phyloP scores from a whole-genome alignment of 1,139 yeast species.

The Suhomyces maxii region DNA sequence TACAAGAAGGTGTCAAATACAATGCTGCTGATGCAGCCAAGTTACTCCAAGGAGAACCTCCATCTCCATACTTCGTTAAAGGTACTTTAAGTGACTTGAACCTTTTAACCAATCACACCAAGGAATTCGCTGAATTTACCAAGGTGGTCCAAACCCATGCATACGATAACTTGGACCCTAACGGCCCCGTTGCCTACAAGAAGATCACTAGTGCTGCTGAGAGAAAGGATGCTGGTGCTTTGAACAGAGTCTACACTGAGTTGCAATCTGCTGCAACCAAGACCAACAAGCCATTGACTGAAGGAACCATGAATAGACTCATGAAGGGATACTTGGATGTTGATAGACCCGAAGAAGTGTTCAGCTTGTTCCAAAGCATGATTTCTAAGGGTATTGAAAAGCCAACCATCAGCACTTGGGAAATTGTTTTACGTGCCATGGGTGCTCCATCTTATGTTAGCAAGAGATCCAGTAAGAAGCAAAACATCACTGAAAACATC shows the following conservation, averaged over 20 bases:
- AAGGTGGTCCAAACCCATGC: slow-evolving; percentile 13
- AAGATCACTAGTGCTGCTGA: slow-evolving; percentile 25
- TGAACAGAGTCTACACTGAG: slow-evolving; percentile 27
- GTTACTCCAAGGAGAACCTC: slow-evolving; percentile 31
- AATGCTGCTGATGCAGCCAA: slow-evolving; percentile 27
- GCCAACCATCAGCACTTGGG: slow-evolving; percentile 38
- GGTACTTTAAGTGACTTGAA: slow-evolving; percentile 16
- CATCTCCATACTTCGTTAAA: slow-evolving; percentile 23
- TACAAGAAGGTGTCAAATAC: slow-evolving; percentile 23
- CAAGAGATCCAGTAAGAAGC: slow-evolving; percentile 16
- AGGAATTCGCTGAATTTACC: slow-evolving; percentile 18
- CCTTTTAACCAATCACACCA: slow-evolving; percentile 11
- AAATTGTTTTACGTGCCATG: slow-evolving; percentile 36
- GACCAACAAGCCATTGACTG: slow-evolving; percentile 27
- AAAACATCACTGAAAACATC: slow-evolving; percentile 20
- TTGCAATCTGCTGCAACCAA: slow-evolving; percentile 26
- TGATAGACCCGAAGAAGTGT: slow-evolving; percentile 32
- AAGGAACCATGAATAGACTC: slow-evolving; percentile 32
- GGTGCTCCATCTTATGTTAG: slow-evolving; percentile 32
- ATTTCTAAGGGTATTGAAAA: slow-evolving; percentile 25
- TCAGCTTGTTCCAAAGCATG: slow-evolving; percentile 36
- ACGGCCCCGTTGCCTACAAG: slow-evolving; percentile 25
- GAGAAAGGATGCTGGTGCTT: slow-evolving; percentile 18
- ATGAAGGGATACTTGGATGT: slow-evolving; percentile 38
- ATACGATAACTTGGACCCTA: slow-evolving; percentile 34